These are phyloP conservation scores for Hysterium pulicare DNA, from an alignment of 2,329 filamentous ascomycete species.

Conservation along the genomic window DNA sequence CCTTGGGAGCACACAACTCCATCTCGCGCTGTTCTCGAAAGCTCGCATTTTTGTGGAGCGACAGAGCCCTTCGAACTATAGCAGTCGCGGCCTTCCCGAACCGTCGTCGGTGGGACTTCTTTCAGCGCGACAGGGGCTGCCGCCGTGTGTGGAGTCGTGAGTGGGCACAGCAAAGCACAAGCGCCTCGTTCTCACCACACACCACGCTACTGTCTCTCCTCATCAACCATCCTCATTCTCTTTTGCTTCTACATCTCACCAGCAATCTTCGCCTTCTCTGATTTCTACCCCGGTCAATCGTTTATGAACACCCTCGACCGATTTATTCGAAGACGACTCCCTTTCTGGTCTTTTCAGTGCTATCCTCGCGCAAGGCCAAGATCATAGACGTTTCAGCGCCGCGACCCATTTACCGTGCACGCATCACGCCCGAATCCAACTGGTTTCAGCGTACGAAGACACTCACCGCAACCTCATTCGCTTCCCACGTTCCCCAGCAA, in stretches of 20 bases:
- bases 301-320: too few species aligned
- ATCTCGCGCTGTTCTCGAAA: too few species aligned
- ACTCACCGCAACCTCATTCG: conserved; percentile 9
- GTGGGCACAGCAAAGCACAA: too few species aligned
- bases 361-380: too few species aligned
- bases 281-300: too few species aligned
- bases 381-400: conserved; percentile 20
- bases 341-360: too few species aligned
- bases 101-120: not conserved
- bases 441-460: conserved; percentile 17
- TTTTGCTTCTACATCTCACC: not conserved
- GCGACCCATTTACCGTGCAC: conserved; percentile 11
- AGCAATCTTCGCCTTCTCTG: not conserved
- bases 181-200: too few species aligned
- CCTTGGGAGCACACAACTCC: too few species aligned
- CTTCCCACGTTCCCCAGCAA: not conserved
- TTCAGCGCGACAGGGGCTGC: conserved; percentile 1
- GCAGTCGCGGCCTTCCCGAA: not conserved
- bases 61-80: not conserved
- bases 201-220: too few species aligned
- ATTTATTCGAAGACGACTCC: too few species aligned
- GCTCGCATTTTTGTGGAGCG: too few species aligned
- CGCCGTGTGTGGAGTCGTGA: too few species aligned
- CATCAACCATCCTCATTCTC: conserved; percentile 3
- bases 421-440: conserved; percentile 7